These are phyloP conservation scores for Boletus sp. DNA, from an alignment of 1,284 basidiomycete species.

Conservation along the genomic window DNA sequence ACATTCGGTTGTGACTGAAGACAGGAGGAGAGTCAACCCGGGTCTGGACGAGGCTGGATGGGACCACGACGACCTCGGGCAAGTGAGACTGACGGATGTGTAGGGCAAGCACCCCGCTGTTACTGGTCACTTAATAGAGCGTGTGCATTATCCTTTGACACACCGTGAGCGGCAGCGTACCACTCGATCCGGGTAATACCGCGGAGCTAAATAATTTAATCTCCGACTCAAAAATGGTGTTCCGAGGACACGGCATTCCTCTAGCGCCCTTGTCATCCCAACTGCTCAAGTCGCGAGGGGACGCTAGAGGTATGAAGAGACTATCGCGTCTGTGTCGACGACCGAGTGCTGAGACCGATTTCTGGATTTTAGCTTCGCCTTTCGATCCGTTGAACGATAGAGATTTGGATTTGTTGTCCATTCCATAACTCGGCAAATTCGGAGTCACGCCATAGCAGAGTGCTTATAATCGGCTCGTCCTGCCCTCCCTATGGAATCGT, in stretches of 20 bases:
- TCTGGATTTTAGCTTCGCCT: conserved; percentile 4
- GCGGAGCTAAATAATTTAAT: conserved; percentile 25
- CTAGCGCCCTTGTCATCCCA: conserved; percentile 2
- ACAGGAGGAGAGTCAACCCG: conserved; percentile 66
- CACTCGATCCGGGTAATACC: background rate
- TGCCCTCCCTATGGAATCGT: conserved; percentile 31
- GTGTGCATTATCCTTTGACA: background rate
- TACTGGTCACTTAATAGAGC: conserved; percentile 1
- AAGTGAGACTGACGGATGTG: conserved; percentile 26
- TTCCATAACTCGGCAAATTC: conserved; percentile 35
- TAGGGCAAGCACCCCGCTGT: conserved; percentile 21
- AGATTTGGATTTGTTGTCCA: conserved; percentile 9
- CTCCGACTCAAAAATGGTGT: conserved; percentile 27
- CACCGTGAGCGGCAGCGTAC: background rate
- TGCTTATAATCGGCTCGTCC: conserved; percentile 26
- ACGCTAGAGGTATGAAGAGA: conserved; percentile 21
- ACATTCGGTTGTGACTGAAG: conserved; percentile 54
- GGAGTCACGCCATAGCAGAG: conserved; percentile 25
- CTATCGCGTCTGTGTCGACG: conserved; percentile 9
- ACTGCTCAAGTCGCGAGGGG: conserved; percentile 13
- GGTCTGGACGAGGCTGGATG: conserved; percentile 36
- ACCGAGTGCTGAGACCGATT: conserved; percentile 15
- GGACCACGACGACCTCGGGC: conserved; percentile 26
- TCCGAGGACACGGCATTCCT: conserved; percentile 30
- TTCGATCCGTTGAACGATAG: conserved; percentile 3